Evolutionary conservation across 805 yeast species (phyloP).

Genomic region (Metschnikowia borealis): DNA sequence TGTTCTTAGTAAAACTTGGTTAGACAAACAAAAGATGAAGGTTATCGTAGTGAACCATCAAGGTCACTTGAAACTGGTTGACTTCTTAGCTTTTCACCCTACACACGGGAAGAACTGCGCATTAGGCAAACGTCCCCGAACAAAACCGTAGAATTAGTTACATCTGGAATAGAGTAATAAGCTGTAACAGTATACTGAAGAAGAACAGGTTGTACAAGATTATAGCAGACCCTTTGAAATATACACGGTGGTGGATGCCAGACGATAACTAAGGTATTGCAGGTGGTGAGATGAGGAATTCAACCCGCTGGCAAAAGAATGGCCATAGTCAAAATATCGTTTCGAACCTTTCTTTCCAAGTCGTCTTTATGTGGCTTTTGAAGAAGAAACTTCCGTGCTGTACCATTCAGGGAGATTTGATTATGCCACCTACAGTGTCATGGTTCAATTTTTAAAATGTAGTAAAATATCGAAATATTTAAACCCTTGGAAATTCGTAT

Average conservation of each 20-base stretch:
- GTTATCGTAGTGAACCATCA: conserved; percentile 65
- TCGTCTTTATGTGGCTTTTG: conserved; percentile 3
- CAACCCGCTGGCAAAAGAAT: conserved; percentile 45
- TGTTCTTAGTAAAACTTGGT: conserved; percentile 77
- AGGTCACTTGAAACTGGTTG: conserved; percentile 61
- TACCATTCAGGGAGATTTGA: too few species aligned
- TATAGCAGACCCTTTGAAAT: conserved; percentile 20
- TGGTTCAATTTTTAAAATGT: too few species aligned
- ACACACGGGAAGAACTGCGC: conserved; percentile 73
- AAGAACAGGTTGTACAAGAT: conserved; percentile 8
- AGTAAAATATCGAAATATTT: too few species aligned
- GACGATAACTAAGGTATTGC: conserved; percentile 13
- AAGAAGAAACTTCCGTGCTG: too few species aligned
- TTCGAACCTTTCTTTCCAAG: conserved; percentile 29
- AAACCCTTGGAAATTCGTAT: too few species aligned
- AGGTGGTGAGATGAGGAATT: conserved; percentile 35
- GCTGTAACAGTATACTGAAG: too few species aligned
- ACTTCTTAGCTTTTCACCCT: conserved; percentile 62
- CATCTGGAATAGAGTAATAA: too few species aligned
- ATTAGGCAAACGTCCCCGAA: conserved; percentile 58
- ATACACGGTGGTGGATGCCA: conserved; percentile 2
- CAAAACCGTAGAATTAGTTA: too few species aligned
- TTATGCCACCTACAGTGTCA: too few species aligned
- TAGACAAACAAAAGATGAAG: conserved; percentile 64
- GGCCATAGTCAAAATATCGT: conserved; percentile 37